Percentiles rank a stretch among this genome's conserved stretches.
Conservation (phyloP, 345 rosid species). For the Draba incana region DNA sequence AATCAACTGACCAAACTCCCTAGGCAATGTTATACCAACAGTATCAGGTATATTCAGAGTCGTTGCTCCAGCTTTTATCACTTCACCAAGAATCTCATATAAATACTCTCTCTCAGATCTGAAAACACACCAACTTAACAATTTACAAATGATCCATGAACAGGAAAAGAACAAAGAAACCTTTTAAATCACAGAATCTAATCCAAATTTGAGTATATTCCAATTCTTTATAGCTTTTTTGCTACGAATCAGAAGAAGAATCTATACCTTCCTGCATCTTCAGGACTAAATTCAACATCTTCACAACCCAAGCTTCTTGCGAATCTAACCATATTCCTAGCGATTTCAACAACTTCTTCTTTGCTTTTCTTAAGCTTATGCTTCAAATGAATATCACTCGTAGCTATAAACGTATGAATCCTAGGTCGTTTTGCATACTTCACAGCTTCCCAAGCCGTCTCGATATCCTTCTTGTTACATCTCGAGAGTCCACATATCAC, state of each 20-base stretch:
- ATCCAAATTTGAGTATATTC: constrained; percentile 41
- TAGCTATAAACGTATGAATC: constrained; percentile 88
- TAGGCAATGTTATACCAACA: constrained; percentile 86
- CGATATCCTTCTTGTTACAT: constrained; percentile 80
- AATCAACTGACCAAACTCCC: constrained; percentile 78
- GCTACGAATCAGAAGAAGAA: no score
- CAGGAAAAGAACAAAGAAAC: no score
- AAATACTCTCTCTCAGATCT: constrained; percentile 90
- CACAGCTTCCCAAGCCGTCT: constrained; percentile 87
- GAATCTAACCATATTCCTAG: constrained; percentile 67
- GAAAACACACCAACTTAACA: not conserved
- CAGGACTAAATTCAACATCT: constrained; percentile 93
- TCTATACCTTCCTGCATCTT: constrained; percentile 93
- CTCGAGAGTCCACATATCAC: constrained; percentile 92
- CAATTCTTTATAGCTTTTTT: constrained; percentile 3
- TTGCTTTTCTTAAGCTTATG: constrained; percentile 74
- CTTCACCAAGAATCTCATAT: constrained; percentile 85
- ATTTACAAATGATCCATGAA: not conserved
- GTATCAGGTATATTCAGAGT: constrained; percentile 96
- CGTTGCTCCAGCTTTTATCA: constrained; percentile 94
- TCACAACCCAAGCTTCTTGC: constrained; percentile 89
- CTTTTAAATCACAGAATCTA: no score
- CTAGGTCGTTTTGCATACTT: constrained; percentile 79
- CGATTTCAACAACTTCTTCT: constrained; percentile 73
- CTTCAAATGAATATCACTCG: constrained; percentile 84